phyloP scores from a whole-genome alignment of 306 rosid species.

The Cucurbita pepo region DNA sequence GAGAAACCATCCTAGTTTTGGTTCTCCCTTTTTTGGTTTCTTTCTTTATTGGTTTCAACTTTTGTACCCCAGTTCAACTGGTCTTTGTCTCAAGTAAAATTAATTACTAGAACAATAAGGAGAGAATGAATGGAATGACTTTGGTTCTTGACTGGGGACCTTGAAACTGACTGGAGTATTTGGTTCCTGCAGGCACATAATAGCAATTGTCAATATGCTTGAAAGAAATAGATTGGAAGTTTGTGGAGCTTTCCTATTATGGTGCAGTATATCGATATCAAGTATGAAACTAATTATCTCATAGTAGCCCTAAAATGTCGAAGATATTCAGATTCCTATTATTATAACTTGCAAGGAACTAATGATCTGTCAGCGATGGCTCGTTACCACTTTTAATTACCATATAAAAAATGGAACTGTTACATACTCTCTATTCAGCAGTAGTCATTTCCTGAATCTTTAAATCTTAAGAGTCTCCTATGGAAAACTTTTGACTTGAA shows the following conservation, averaged over 20 bases:
- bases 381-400: not conserved
- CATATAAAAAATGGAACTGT: not conserved
- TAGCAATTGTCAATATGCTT: constrained; percentile 16
- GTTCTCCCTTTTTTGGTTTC: not conserved
- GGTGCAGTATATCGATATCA: constrained; percentile 48
- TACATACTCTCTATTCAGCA: not conserved
- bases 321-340: not conserved
- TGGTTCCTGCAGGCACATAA: constrained; percentile 98
- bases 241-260: constrained; percentile 41
- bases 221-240: constrained; percentile 45
- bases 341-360: not conserved
- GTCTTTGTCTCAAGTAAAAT: not conserved
- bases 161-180: constrained; percentile 42
- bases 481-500: not conserved
- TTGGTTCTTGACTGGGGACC: constrained; percentile 15
- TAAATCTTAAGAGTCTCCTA: not conserved
- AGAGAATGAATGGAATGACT: constrained; percentile 10
- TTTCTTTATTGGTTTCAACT: not conserved
- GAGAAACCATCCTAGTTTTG: not conserved
- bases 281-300: constrained; percentile 34
- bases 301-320: constrained; percentile 19
- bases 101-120: not conserved
- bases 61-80: not conserved
- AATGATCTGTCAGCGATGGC: not conserved
- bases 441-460: not conserved